phyloP scores from a whole-genome alignment of 2,329 filamentous ascomycete genomes.

The Aspergillus udagawae region DNA sequence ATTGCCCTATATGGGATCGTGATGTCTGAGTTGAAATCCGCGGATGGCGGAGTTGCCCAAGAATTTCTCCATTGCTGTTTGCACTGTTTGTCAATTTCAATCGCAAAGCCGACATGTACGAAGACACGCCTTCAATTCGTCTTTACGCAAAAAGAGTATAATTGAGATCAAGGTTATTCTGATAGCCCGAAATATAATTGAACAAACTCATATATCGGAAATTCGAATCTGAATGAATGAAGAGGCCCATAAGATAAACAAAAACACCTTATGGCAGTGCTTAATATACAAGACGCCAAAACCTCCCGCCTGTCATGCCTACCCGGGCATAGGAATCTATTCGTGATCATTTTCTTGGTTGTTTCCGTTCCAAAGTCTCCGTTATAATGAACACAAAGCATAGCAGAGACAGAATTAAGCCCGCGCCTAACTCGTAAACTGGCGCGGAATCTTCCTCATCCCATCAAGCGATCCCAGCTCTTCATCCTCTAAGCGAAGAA shows the following conservation, averaged over 20 bases:
- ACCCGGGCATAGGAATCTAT: constrained; percentile 4
- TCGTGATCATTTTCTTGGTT: constrained; percentile 5
- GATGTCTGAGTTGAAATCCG: neutral
- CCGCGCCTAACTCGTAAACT: neutral
- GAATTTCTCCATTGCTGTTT: constrained; percentile 30
- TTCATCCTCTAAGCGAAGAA: neutral
- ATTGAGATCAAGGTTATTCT: neutral
- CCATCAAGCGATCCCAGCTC: neutral
- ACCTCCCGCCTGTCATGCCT: constrained; percentile 5
- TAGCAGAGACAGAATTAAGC: neutral
- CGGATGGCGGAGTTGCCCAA: constrained; percentile 13
- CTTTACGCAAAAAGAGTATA: neutral
- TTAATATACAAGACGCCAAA: constrained; percentile 13
- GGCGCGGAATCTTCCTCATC: neutral
- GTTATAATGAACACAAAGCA: constrained; percentile 5
- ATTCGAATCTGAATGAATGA: neutral
- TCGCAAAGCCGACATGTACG: neutral
- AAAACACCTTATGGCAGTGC: constrained; percentile 3
- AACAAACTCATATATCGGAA: neutral
- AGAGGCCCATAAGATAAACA: neutral
- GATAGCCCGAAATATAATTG: neutral
- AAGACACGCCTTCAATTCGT: neutral
- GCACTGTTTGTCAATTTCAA: constrained; percentile 26
- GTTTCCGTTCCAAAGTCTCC: constrained; percentile 4
- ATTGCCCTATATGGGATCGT: neutral